A percentile compares a stretch with the other conserved stretches of the same genome.
These are phyloP conservation scores for Syncephalastrum contaminatum DNA, from an alignment of 371 early-diverging fungal genomes.

Conservation along the genomic window DNA sequence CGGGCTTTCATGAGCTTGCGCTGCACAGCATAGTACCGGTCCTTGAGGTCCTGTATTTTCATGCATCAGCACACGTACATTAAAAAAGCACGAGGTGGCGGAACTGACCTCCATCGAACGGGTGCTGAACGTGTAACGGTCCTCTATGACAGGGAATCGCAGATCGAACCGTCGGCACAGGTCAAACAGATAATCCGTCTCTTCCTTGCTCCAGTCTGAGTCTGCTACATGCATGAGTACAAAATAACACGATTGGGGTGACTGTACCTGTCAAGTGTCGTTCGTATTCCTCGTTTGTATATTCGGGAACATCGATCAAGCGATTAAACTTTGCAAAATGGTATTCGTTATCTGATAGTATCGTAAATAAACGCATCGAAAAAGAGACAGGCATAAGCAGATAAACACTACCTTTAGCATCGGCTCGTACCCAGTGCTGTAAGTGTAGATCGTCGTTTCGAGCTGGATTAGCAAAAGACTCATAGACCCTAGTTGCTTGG, in stretches of 20 bases:
- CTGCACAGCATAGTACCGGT: conserved; percentile 71
- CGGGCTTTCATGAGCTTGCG: conserved; percentile 53
- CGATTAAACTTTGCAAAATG: conserved; percentile 69
- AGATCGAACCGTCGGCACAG: conserved; percentile 79
- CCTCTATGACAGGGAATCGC: conserved; percentile 81
- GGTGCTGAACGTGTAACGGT: conserved; percentile 67
- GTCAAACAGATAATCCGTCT: conserved; percentile 81
- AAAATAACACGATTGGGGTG: too few relatives aligned
- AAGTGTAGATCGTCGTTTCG: conserved; percentile 71
- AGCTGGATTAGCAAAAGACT: conserved; percentile 78
- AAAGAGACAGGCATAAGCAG: background rate
- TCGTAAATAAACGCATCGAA: background rate
- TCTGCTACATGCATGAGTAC: conserved; percentile 30
- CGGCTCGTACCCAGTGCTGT: conserved; percentile 76
- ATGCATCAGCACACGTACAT: background rate
- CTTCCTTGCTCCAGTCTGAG: conserved; percentile 79
- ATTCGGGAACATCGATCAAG: conserved; percentile 57
- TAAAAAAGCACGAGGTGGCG: background rate
- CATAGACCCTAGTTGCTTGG: conserved; percentile 57
- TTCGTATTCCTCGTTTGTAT: conserved; percentile 74
- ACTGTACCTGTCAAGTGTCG: conserved; percentile 44
- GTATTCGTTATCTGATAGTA: conserved; percentile 39
- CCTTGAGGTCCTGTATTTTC: conserved; percentile 70
- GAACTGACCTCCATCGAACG: conserved; percentile 37
- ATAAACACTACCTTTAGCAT: conserved; percentile 15